Evolutionary conservation across 805 yeast species (phyloP).

Genomic region (Metschnikowia bowlesiae): DNA sequence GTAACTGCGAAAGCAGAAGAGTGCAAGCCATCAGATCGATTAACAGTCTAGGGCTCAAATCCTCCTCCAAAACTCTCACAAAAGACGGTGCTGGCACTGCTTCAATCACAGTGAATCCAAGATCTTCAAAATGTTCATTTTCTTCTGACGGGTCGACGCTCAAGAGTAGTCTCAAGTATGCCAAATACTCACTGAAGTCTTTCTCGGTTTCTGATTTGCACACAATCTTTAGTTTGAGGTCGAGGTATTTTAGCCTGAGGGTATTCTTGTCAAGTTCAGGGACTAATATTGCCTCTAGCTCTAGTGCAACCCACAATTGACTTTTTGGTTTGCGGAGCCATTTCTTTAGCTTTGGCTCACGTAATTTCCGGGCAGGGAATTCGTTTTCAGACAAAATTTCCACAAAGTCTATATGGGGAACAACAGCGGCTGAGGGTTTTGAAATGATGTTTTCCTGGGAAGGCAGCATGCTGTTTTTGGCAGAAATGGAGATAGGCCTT

Average conservation of each 20-base stretch:
- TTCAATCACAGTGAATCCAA: not conserved
- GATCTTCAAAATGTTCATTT: too few species aligned
- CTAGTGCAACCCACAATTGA: not conserved
- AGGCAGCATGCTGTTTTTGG: too few species aligned
- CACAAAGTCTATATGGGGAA: not conserved
- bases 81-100: not conserved
- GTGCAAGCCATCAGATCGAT: not conserved
- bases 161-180: not conserved
- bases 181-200: not conserved
- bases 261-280: not conserved
- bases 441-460: not conserved
- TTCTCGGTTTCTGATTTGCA: not conserved
- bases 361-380: not conserved
- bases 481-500: too few species aligned
- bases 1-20: not conserved
- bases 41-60: not conserved
- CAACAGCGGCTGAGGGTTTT: not conserved
- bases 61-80: not conserved
- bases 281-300: not conserved
- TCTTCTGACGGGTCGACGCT: not conserved
- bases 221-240: not conserved
- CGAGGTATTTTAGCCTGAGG: not conserved
- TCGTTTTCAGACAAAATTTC: not conserved
- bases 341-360: not conserved
- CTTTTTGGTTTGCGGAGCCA: constrained; percentile 1